Percentiles rank a stretch among this genome's conserved stretches.
These are phyloP conservation scores for Kodamaea suecica DNA, from an alignment of 1,139 yeast genomes.

Conservation along the genomic window DNA sequence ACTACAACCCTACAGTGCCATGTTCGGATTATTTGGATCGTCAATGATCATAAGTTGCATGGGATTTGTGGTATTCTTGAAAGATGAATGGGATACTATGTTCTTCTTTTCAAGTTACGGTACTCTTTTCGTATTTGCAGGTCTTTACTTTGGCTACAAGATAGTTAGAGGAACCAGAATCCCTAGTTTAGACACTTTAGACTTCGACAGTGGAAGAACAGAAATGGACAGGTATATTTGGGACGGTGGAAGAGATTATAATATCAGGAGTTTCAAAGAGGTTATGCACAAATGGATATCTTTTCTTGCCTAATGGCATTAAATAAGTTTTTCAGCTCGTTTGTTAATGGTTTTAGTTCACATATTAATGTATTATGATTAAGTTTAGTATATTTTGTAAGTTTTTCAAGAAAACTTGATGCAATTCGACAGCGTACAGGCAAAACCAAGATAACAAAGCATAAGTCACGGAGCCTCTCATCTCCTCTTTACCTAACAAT, in stretches of 20 bases:
- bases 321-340: no score
- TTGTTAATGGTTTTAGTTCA: no score
- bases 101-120: constrained; percentile 71
- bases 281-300: constrained; percentile 35
- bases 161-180: constrained; percentile 52
- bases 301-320: constrained; percentile 33
- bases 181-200: constrained; percentile 63
- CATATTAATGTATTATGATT: no score
- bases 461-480: no score
- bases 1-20: constrained; percentile 73
- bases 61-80: constrained; percentile 68
- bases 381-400: no score
- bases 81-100: constrained; percentile 58
- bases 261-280: constrained; percentile 34
- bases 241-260: constrained; percentile 59
- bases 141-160: constrained; percentile 57
- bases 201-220: constrained; percentile 74
- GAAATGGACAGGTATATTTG: constrained; percentile 68
- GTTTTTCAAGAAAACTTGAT: no score
- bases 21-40: constrained; percentile 61
- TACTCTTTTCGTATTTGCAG: constrained; percentile 51
- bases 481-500: no score
- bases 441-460: no score
- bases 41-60: constrained; percentile 53
- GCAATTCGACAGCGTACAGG: no score